phyloP scores from a whole-genome alignment of 2,329 filamentous ascomycete genomes.

The Talaromyces sp. region DNA sequence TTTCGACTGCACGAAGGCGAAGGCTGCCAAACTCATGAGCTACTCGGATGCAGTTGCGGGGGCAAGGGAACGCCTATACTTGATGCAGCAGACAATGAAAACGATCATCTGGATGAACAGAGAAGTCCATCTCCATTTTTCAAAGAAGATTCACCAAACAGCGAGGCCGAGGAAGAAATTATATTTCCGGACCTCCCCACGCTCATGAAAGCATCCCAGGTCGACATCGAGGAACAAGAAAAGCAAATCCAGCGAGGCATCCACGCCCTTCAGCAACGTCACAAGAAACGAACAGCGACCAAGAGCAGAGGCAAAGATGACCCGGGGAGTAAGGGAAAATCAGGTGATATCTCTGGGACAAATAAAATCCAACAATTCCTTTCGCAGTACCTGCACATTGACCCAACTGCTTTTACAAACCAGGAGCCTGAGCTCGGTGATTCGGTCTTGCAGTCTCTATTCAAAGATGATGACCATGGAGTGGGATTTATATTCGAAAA shows the following conservation, averaged over 20 bases:
- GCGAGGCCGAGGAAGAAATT: constrained; percentile 10
- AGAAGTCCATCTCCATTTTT: constrained; percentile 6
- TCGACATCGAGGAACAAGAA: constrained; percentile 33
- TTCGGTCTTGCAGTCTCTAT: constrained; percentile 23
- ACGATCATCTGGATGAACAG: constrained; percentile 6
- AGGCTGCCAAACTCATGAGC: constrained; percentile 62
- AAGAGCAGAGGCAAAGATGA: background rate
- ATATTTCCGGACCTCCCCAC: constrained; percentile 25
- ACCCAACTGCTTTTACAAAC: constrained; percentile 21
- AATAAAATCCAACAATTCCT: constrained; percentile 37
- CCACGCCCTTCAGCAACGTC: constrained; percentile 8
- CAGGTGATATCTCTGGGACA: constrained; percentile 8
- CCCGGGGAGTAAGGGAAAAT: background rate
- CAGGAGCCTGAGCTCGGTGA: constrained; percentile 12
- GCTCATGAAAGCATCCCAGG: constrained; percentile 36
- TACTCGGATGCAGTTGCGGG: constrained; percentile 59
- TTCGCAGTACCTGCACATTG: constrained; percentile 39
- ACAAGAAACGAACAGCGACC: background rate
- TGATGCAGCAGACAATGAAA: constrained; percentile 9
- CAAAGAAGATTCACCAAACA: constrained; percentile 1
- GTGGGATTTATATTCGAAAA: constrained; percentile 38
- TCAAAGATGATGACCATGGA: constrained; percentile 34
- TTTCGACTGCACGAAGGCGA: constrained; percentile 60
- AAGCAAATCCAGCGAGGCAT: constrained; percentile 19
- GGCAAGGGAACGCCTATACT: constrained; percentile 41